phyloP scores from a whole-genome alignment of 2,329 filamentous ascomycete genomes.

The Phoma sp. region DNA sequence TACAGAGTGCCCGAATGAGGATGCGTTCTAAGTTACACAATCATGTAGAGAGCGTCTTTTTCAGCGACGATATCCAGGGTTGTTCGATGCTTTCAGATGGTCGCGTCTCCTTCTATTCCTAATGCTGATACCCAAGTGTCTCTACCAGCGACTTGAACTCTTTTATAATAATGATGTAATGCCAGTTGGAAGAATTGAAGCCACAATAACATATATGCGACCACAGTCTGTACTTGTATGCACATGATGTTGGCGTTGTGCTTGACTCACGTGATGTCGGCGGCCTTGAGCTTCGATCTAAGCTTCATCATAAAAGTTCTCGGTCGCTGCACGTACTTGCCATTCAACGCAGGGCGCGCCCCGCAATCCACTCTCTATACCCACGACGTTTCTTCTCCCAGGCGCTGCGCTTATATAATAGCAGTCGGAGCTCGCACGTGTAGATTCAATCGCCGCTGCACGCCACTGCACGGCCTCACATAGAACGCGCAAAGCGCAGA shows the following conservation, averaged over 20 bases:
- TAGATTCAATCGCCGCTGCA: constrained; percentile 9
- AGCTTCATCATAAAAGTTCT: constrained; percentile 18
- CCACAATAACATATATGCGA: neutral
- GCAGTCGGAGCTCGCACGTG: constrained; percentile 8
- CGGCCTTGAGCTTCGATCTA: constrained; percentile 10
- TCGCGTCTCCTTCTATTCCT: constrained; percentile 5
- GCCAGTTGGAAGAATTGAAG: neutral
- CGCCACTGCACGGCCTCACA: constrained; percentile 1
- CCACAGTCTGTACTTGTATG: neutral
- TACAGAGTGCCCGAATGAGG: constrained; percentile 92
- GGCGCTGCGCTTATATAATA: constrained; percentile 19
- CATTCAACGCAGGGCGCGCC: constrained; percentile 33
- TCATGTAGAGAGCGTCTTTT: neutral
- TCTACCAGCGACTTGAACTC: neutral
- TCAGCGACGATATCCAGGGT: constrained; percentile 16
- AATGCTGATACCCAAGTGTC: constrained; percentile 16
- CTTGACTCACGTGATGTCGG: constrained; percentile 6
- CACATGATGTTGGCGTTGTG: neutral
- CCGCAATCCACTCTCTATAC: constrained; percentile 28
- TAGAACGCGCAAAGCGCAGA: constrained; percentile 32
- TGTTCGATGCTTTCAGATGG: neutral
- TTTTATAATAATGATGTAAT: neutral
- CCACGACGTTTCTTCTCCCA: constrained; percentile 11
- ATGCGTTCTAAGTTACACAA: constrained; percentile 60
- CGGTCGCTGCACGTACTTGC: constrained; percentile 25